A percentile compares a stretch with the other conserved stretches of the same genome.
phyloP scores from a whole-genome alignment of 805 yeast genomes.

The Hanseniaspora lachancei region DNA sequence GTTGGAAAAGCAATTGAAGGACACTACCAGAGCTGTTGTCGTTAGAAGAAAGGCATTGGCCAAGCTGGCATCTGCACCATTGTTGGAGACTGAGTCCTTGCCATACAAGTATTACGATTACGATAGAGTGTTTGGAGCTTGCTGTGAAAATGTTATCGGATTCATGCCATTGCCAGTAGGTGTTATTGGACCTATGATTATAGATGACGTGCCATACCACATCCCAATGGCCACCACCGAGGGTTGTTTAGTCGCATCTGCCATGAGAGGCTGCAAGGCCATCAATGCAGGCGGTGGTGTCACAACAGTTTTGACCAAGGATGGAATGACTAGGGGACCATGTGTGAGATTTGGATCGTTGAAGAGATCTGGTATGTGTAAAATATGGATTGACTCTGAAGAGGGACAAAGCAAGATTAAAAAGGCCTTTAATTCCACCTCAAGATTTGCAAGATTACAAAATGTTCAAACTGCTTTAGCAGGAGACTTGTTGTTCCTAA shows the following conservation, averaged over 20 bases:
- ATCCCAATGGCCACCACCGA: constrained; percentile 99
- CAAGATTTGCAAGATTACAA: constrained; percentile 91
- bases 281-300: constrained; percentile 96
- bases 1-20: constrained; percentile 78
- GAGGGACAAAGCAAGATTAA: constrained; percentile 77
- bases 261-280: constrained; percentile 98
- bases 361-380: constrained; percentile 83
- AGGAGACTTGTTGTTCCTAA: constrained; percentile 72
- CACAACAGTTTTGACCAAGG: constrained; percentile 76
- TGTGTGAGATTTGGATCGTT: constrained; percentile 81
- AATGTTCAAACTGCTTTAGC: constrained; percentile 88
- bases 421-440: constrained; percentile 88
- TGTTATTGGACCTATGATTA: constrained; percentile 88
- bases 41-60: constrained; percentile 92
- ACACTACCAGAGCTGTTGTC: constrained; percentile 82
- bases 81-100: constrained; percentile 52
- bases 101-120: constrained; percentile 82
- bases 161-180: constrained; percentile 95
- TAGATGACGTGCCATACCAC: constrained; percentile 78
- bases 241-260: constrained; percentile 95
- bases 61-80: constrained; percentile 65
- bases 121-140: constrained; percentile 93
- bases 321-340: constrained; percentile 99
- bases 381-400: constrained; percentile 87
- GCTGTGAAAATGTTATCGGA: constrained; percentile 98